Evolutionary conservation across 2,329 filamentous ascomycete genomes (phyloP).

Genomic region (Ciborinia camelliae): DNA sequence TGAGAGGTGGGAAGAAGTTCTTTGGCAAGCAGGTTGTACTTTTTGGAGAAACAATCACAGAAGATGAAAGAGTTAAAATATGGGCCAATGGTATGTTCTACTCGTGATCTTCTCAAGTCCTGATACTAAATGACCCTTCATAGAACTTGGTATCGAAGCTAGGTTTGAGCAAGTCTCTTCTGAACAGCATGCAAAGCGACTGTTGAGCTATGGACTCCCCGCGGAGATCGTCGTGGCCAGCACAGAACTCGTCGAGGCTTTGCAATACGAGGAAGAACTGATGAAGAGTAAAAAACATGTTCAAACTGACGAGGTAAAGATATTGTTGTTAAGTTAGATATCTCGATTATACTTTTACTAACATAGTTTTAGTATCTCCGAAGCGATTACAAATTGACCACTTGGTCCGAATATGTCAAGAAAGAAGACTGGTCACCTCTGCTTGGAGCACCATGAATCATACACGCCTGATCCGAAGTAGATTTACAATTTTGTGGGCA

Average conservation of each 20-base stretch:
- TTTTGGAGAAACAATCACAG: not conserved
- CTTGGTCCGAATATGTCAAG: not conserved
- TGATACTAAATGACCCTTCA: not conserved
- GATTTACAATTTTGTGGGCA: not conserved
- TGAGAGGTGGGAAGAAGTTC: not conserved
- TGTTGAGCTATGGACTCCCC: not conserved
- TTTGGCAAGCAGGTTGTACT: constrained; percentile 3
- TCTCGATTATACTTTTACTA: not conserved
- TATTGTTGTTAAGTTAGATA: not conserved
- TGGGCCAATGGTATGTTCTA: not conserved
- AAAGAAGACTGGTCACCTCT: constrained; percentile 2
- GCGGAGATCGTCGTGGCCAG: not conserved
- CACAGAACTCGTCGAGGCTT: constrained; percentile 8
- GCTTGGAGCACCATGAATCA: not conserved
- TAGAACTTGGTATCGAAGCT: not conserved
- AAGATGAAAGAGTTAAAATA: not conserved
- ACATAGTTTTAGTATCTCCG: not conserved
- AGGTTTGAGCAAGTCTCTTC: not conserved
- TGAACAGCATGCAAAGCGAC: not conserved
- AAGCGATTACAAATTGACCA: not conserved
- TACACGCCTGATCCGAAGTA: not conserved
- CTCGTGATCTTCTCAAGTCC: not conserved
- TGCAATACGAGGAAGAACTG: not conserved
- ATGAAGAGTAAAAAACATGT: constrained; percentile 1
- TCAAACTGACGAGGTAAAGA: not conserved